phyloP scores from a whole-genome alignment of 805 yeast species.

The Candida endomychidarum region DNA sequence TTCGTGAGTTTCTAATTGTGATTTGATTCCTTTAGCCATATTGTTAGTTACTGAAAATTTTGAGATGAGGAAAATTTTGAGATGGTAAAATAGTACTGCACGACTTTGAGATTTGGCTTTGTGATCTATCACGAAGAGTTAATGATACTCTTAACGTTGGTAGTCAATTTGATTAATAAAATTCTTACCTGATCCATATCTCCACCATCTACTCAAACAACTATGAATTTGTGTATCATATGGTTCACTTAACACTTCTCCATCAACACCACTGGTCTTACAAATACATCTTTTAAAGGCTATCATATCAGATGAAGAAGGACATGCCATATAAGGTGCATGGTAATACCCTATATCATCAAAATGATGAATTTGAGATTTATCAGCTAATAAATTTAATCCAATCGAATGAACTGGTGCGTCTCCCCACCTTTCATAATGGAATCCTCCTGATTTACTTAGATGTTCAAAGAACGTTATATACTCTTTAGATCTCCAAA shows the following conservation, averaged over 20 bases:
- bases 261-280: slow-evolving; percentile 19
- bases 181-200: slow-evolving; percentile 57
- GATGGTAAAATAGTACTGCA: slow-evolving; percentile 10
- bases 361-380: slow-evolving; percentile 40
- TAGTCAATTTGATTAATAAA: slow-evolving; percentile 48
- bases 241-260: slow-evolving; percentile 22
- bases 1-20: slow-evolving; percentile 32
- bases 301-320: slow-evolving; percentile 31
- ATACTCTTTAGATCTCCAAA: slow-evolving; percentile 49
- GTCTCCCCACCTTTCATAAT: slow-evolving; percentile 64
- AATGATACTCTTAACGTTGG: not conserved
- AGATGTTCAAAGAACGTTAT: slow-evolving; percentile 43
- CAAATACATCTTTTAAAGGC: slow-evolving; percentile 41
- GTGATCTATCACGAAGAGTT: not conserved
- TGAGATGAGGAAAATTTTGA: slow-evolving; percentile 11
- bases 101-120: not conserved
- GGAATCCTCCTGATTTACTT: slow-evolving; percentile 52
- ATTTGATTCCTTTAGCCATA: slow-evolving; percentile 35
- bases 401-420: slow-evolving; percentile 48
- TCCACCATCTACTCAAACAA: slow-evolving; percentile 78
- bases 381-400: slow-evolving; percentile 34
- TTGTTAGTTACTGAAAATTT: slow-evolving; percentile 7
- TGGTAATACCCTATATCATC: slow-evolving; percentile 47
- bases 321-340: slow-evolving; percentile 44
- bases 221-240: slow-evolving; percentile 53